phyloP scores from a whole-genome alignment of 2,329 filamentous ascomycete species.

The Elsinoe necatrix region DNA sequence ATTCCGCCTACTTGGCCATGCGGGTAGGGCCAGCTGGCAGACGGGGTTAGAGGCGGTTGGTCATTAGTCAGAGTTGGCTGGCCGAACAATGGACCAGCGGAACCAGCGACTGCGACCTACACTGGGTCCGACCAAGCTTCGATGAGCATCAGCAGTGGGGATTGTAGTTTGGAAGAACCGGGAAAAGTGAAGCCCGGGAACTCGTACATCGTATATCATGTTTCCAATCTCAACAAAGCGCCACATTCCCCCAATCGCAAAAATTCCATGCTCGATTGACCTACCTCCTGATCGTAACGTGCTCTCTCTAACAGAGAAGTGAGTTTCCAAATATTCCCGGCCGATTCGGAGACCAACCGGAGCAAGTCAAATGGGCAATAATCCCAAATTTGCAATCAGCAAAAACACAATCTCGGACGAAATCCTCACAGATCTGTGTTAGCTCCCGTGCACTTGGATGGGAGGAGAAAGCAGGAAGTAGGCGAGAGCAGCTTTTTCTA shows the following conservation, averaged over 20 bases:
- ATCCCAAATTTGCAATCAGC: background rate
- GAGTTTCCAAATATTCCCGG: background rate
- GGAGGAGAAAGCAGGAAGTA: background rate
- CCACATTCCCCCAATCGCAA: too few species aligned
- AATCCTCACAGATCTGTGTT: background rate
- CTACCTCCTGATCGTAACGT: background rate
- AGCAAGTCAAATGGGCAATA: background rate
- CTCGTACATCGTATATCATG: too few species aligned
- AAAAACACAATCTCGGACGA: slow-evolving; percentile 1
- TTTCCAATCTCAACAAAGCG: too few species aligned
- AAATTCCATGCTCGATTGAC: too few species aligned
- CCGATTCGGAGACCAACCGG: background rate
- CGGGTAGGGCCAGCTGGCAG: too few species aligned
- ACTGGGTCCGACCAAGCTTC: background rate
- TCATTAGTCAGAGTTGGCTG: background rate
- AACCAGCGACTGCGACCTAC: background rate
- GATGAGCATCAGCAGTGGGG: background rate
- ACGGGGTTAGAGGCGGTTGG: background rate
- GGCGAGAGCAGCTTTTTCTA: background rate
- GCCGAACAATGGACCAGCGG: background rate
- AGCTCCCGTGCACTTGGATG: slow-evolving; percentile 1
- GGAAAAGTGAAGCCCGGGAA: too few species aligned
- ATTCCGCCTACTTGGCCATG: too few species aligned
- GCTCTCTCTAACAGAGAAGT: background rate
- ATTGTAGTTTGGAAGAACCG: too few species aligned